Conservation (phyloP, 345 rosid species). For the Citrus maxima region DNA sequence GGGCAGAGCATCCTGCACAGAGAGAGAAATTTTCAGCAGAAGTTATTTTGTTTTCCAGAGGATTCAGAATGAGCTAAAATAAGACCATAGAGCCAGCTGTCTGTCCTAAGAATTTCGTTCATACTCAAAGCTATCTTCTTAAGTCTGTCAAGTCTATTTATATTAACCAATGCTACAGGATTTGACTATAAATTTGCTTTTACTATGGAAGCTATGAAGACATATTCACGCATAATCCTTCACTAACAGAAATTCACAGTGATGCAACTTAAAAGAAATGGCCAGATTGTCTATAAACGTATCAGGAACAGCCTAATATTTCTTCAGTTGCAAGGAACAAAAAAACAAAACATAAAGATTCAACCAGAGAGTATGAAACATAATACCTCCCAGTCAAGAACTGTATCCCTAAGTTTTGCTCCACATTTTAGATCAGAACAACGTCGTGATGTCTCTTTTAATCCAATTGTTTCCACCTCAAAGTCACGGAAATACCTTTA, state of each 20-base stretch:
- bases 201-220: not conserved
- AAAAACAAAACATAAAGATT: not conserved
- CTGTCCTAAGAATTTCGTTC: not conserved
- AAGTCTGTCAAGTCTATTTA: not conserved
- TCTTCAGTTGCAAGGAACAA: not conserved
- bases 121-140: not conserved
- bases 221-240: not conserved
- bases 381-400: conserved; percentile 97
- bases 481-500: conserved; percentile 90
- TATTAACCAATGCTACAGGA: not conserved
- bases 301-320: not conserved
- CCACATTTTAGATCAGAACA: conserved; percentile 71
- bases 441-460: conserved; percentile 84
- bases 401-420: conserved; percentile 86
- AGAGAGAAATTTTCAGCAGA: conserved; percentile 1
- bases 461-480: conserved; percentile 93
- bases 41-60: not conserved
- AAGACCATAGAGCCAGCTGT: not conserved
- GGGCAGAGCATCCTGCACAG: conserved; percentile 84
- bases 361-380: not conserved
- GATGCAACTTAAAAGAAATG: not conserved
- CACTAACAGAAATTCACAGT: not conserved
- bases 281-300: not conserved
- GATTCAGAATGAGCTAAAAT: not conserved
- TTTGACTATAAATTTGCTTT: not conserved